Percentiles rank a stretch among this genome's conserved stretches.
Evolutionary conservation across 805 yeast species (phyloP).

Genomic region (Candida jianshihensis): DNA sequence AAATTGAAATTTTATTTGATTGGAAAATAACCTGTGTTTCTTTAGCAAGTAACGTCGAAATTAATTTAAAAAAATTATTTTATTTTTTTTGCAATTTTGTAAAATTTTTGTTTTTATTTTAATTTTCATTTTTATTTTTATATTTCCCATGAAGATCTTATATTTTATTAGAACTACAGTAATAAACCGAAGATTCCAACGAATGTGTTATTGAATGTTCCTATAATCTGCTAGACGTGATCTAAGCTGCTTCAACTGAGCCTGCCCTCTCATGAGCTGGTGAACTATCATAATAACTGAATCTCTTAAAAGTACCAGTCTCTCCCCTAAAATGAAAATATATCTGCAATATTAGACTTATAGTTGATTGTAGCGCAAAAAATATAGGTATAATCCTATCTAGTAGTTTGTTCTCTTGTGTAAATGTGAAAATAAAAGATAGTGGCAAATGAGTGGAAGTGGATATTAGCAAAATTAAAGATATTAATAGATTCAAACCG

Average conservation of each 20-base stretch:
- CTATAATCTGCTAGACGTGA: neutral
- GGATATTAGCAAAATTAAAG: conserved; percentile 17
- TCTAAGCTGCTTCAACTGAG: too few species aligned
- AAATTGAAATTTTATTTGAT: too few species aligned
- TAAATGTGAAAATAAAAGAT: neutral
- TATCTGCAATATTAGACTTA: neutral
- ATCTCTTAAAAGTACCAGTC: neutral
- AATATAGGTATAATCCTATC: neutral
- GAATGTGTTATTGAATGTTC: neutral
- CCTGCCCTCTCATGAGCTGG: too few species aligned
- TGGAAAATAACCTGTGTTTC: too few species aligned
- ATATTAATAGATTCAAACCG: conserved; percentile 19
- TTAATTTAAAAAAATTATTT: too few species aligned
- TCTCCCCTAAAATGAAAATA: conserved; percentile 3
- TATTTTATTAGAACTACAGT: too few species aligned
- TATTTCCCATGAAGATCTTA: too few species aligned
- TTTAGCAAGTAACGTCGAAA: too few species aligned
- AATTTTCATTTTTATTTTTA: too few species aligned
- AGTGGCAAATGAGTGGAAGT: neutral
- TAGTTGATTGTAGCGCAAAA: neutral
- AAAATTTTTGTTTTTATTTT: too few species aligned
- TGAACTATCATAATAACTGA: neutral
- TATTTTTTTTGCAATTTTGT: too few species aligned
- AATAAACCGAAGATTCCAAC: too few species aligned
- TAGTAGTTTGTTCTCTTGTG: neutral